phyloP scores from a whole-genome alignment of 2,329 filamentous ascomycete genomes.

The Botrytis pseudocinerea region DNA sequence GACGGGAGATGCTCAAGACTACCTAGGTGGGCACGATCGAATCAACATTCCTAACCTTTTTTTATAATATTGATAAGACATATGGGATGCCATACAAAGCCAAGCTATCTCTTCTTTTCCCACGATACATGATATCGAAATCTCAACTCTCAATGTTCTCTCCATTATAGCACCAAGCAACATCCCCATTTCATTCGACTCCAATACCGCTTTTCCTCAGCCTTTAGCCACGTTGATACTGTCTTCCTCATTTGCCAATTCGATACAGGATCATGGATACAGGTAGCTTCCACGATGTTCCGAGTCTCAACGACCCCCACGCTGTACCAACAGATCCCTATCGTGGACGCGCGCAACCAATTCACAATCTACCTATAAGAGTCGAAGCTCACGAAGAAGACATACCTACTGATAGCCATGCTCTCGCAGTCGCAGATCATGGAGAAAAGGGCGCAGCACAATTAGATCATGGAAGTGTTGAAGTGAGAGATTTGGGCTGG shows the following conservation, averaged over 20 bases:
- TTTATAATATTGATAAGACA: background rate
- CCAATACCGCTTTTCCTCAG: background rate
- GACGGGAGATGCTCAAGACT: background rate
- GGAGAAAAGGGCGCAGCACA: conserved; percentile 46
- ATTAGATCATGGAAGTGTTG: conserved; percentile 43
- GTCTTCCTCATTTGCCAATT: background rate
- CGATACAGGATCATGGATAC: background rate
- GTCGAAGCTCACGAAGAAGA: conserved; percentile 35
- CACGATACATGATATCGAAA: background rate
- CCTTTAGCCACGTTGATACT: background rate
- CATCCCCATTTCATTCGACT: background rate
- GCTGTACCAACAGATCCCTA: conserved; percentile 20
- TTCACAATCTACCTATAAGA: conserved; percentile 31
- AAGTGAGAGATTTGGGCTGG: conserved; percentile 61
- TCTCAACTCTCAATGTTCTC: background rate
- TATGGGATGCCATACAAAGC: background rate
- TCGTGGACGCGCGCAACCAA: conserved; percentile 10
- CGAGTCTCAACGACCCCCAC: conserved; percentile 10
- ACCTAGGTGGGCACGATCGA: background rate
- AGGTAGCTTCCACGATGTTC: background rate
- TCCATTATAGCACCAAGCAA: background rate
- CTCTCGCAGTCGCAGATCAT: conserved; percentile 45
- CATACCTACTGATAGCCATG: conserved; percentile 46
- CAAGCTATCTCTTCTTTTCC: background rate
- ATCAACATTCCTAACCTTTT: background rate